phyloP scores from a whole-genome alignment of 139 green algal genomes.

The Auxenochlorella pyrenoidosa region DNA sequence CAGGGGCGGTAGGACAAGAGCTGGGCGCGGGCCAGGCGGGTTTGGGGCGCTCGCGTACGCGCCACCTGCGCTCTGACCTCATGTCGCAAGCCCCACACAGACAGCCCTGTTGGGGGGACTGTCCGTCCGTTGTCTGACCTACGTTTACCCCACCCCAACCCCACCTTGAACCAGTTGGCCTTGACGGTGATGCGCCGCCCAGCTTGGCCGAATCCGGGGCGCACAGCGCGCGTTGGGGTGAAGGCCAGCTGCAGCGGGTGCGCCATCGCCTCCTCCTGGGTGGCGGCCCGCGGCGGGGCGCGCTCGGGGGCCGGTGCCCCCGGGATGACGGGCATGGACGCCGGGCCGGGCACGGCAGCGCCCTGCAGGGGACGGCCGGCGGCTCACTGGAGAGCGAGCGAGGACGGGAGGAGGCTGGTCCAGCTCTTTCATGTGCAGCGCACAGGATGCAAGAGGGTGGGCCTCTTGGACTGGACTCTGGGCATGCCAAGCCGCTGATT shows the following conservation, averaged over 20 bases:
- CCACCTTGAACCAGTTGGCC: slow-evolving; percentile 48
- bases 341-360: background rate
- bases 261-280: background rate
- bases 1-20: too few species aligned
- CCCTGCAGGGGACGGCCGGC: background rate
- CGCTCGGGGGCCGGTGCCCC: background rate
- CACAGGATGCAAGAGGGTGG: too few species aligned
- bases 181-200: slow-evolving; percentile 8
- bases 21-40: too few species aligned
- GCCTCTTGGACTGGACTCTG: background rate
- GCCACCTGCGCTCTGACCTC: too few species aligned
- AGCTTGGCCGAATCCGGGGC: slow-evolving; percentile 11
- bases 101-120: too few species aligned
- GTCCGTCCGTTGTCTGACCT: too few species aligned
- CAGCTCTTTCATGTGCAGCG: too few species aligned
- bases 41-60: too few species aligned
- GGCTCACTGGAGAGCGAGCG: background rate
- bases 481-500: background rate
- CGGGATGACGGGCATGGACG: background rate
- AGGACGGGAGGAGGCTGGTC: background rate
- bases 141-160: too few species aligned
- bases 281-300: background rate
- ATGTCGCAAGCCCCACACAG: too few species aligned
- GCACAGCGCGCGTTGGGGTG: slow-evolving; percentile 27
- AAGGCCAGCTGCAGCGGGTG: slow-evolving; percentile 30